phyloP scores from a whole-genome alignment of 164 flowering plant genomes.

The Annona cherimola region DNA sequence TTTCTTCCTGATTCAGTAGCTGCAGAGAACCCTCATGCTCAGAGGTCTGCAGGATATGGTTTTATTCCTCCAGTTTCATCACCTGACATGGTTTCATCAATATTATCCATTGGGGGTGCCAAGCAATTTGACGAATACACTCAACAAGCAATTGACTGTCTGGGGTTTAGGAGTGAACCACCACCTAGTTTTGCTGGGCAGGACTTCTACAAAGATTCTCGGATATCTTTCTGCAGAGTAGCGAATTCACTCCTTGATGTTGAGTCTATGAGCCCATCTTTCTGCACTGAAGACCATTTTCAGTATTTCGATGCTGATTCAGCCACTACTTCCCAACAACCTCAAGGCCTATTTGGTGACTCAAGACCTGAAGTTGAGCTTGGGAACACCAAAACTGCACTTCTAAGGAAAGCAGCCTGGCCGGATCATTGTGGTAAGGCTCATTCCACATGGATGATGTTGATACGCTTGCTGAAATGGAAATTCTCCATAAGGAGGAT shows the following conservation, averaged over 20 bases:
- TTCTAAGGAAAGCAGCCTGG: conserved; percentile 13
- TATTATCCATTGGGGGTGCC: conserved; percentile 34
- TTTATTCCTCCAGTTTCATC: conserved; percentile 34
- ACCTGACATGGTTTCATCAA: conserved; percentile 29
- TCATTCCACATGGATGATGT: conserved; percentile 48
- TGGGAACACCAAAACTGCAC: conserved; percentile 33
- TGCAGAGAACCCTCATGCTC: conserved; percentile 25
- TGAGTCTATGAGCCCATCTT: conserved; percentile 18
- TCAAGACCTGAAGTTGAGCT: conserved; percentile 34
- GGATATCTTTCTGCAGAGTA: neutral
- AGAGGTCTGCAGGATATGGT: conserved; percentile 28
- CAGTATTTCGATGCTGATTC: conserved; percentile 34
- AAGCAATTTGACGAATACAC: conserved; percentile 38
- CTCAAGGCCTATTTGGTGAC: neutral
- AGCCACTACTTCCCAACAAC: conserved; percentile 5
- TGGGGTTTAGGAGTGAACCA: conserved; percentile 30
- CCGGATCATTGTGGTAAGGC: conserved; percentile 19
- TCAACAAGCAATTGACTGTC: conserved; percentile 29
- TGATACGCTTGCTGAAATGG: conserved; percentile 46
- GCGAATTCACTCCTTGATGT: conserved; percentile 8
- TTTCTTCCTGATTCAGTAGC: conserved; percentile 30
- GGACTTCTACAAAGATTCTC: neutral
- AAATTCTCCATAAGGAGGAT: conserved; percentile 8
- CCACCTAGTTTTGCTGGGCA: neutral
- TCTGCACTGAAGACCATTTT: conserved; percentile 37